Percentiles rank a stretch among this genome's conserved stretches.
Evolutionary conservation across 768 basidiomycete species (phyloP).

Genomic region (Pisolithus marmoratus): DNA sequence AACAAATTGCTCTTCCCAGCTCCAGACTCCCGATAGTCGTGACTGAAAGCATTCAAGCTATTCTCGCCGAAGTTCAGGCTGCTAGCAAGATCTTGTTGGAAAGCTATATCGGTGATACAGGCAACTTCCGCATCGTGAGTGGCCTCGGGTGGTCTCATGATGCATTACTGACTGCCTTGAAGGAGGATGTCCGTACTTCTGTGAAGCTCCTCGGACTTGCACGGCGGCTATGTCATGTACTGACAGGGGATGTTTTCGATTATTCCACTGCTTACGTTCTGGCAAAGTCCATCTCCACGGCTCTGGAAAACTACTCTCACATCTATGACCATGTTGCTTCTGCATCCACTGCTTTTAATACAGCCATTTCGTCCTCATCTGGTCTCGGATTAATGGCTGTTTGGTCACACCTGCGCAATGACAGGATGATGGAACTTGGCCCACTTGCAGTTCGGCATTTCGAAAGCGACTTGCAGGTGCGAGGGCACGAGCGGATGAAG

Average conservation of each 20-base stretch:
- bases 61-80: conserved; percentile 17
- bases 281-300: conserved; percentile 45
- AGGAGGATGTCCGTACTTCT: conserved; percentile 31
- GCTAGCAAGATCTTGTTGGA: conserved; percentile 15
- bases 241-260: conserved; percentile 41
- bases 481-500: conserved; percentile 9
- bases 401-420: conserved; percentile 49
- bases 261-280: conserved; percentile 63
- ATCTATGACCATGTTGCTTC: conserved; percentile 28
- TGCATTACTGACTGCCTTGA: background rate
- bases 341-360: conserved; percentile 37
- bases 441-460: conserved; percentile 16
- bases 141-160: background rate
- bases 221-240: conserved; percentile 39
- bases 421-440: conserved; percentile 10
- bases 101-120: conserved; percentile 11
- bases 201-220: conserved; percentile 34
- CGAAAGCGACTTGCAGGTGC: conserved; percentile 1
- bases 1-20: background rate
- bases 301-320: conserved; percentile 31
- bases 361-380: conserved; percentile 51
- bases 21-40: conserved; percentile 8
- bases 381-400: conserved; percentile 70
- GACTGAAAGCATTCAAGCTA: conserved; percentile 15
- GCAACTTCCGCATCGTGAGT: conserved; percentile 20